phyloP scores from a whole-genome alignment of 371 early-diverging fungal species.

The Syncephalastrum racemosum region DNA sequence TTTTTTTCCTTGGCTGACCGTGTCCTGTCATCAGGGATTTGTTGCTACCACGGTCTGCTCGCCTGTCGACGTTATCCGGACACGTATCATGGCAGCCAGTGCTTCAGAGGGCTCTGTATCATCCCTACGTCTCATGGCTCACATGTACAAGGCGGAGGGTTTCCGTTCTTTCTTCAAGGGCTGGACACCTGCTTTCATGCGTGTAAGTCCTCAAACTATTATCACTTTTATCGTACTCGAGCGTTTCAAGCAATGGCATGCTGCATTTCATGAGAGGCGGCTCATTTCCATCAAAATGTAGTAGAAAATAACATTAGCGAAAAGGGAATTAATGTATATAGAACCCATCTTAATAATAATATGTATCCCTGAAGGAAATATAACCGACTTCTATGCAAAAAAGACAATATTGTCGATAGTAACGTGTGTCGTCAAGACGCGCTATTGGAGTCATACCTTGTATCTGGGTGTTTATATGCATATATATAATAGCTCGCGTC shows the following conservation, averaged over 20 bases:
- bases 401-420: too few relatives aligned
- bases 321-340: too few relatives aligned
- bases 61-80: constrained; percentile 76
- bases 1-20: not conserved
- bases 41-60: constrained; percentile 73
- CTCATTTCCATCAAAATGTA: constrained; percentile 10
- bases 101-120: constrained; percentile 37
- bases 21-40: constrained; percentile 40
- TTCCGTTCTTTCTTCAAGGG: constrained; percentile 69
- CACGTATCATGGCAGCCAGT: constrained; percentile 66
- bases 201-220: constrained; percentile 71
- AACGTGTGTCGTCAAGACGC: too few relatives aligned
- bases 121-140: constrained; percentile 27
- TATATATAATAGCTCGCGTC: too few relatives aligned
- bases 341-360: too few relatives aligned
- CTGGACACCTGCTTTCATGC: constrained; percentile 64
- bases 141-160: constrained; percentile 63
- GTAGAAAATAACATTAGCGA: too few relatives aligned
- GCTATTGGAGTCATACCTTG: too few relatives aligned
- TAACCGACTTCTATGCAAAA: too few relatives aligned
- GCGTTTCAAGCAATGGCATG: constrained; percentile 53
- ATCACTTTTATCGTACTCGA: constrained; percentile 69
- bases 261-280: constrained; percentile 20
- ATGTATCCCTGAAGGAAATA: too few relatives aligned
- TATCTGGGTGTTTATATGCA: too few relatives aligned